Conservation (phyloP, 192 early-diverging fungal genomes). For the Coemansia sp. region DNA sequence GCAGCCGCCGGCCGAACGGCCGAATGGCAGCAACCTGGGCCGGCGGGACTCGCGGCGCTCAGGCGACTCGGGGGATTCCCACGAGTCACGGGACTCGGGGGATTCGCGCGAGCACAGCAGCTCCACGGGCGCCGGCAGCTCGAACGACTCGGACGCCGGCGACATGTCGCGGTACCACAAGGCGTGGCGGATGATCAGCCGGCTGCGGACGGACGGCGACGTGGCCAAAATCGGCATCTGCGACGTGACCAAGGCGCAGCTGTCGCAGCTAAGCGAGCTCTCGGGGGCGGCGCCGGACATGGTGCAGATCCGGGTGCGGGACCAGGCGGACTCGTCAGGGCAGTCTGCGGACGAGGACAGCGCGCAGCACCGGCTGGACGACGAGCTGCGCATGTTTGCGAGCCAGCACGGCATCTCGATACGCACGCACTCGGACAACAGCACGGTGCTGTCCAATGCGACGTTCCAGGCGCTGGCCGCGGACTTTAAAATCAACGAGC, state of each 20-base stretch:
- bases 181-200: slow-evolving; percentile 25
- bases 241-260: slow-evolving; percentile 26
- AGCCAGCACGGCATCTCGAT: slow-evolving; percentile 18
- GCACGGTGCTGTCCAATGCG: slow-evolving; percentile 24
- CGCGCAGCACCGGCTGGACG: too few species aligned
- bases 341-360: background rate
- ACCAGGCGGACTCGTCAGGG: slow-evolving; percentile 2
- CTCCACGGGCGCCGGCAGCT: too few species aligned
- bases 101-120: background rate
- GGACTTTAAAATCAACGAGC: slow-evolving; percentile 47
- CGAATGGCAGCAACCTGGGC: background rate
- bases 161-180: slow-evolving; percentile 44
- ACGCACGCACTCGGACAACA: slow-evolving; percentile 35
- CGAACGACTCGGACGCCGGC: background rate
- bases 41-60: too few species aligned
- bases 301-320: slow-evolving; percentile 31
- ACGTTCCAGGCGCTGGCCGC: slow-evolving; percentile 40
- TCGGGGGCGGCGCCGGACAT: slow-evolving; percentile 32
- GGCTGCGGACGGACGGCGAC: slow-evolving; percentile 20
- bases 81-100: too few species aligned
- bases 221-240: slow-evolving; percentile 36
- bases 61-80: too few species aligned
- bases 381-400: slow-evolving; percentile 22
- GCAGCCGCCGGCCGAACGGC: too few species aligned
- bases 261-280: slow-evolving; percentile 24